phyloP scores from a whole-genome alignment of 1,284 basidiomycete species.

The Trichosporon sp. region DNA sequence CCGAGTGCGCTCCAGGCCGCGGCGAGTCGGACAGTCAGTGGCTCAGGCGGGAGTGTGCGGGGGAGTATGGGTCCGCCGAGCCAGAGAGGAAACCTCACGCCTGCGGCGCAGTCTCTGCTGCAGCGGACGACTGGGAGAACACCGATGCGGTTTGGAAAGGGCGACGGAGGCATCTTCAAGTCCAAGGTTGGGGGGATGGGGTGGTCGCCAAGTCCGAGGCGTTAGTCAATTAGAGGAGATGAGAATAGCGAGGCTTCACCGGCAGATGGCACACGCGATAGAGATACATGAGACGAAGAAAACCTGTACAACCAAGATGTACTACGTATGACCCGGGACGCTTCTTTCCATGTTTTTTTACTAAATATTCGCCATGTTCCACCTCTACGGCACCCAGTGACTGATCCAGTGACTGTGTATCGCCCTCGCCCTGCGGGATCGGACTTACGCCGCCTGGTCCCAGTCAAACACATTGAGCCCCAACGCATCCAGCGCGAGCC shows the following conservation, averaged over 20 bases:
- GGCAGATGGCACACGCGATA: not conserved
- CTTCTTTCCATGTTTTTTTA: not conserved
- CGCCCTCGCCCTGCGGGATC: not conserved
- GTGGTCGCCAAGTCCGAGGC: constrained; percentile 25
- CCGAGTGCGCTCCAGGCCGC: constrained; percentile 43
- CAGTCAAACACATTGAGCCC: constrained; percentile 12
- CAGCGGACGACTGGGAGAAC: constrained; percentile 65
- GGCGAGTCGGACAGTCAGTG: constrained; percentile 45
- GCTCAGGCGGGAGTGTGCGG: constrained; percentile 27
- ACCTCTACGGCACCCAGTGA: not conserved
- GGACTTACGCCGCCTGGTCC: constrained; percentile 4
- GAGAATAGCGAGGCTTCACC: no score
- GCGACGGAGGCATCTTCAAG: constrained; percentile 62
- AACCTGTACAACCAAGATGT: constrained; percentile 4
- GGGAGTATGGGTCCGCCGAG: constrained; percentile 70
- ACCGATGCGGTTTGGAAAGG: constrained; percentile 70
- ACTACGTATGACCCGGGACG: not conserved
- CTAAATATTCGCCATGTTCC: no score
- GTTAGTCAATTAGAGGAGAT: not conserved
- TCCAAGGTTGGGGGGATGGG: constrained; percentile 21
- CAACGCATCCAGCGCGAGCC: not conserved
- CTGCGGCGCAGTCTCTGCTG: constrained; percentile 73
- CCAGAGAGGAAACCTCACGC: constrained; percentile 68
- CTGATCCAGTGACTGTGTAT: not conserved
- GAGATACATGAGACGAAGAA: not conserved